phyloP scores from a whole-genome alignment of 805 yeast genomes.

The Starmerella floricola region DNA sequence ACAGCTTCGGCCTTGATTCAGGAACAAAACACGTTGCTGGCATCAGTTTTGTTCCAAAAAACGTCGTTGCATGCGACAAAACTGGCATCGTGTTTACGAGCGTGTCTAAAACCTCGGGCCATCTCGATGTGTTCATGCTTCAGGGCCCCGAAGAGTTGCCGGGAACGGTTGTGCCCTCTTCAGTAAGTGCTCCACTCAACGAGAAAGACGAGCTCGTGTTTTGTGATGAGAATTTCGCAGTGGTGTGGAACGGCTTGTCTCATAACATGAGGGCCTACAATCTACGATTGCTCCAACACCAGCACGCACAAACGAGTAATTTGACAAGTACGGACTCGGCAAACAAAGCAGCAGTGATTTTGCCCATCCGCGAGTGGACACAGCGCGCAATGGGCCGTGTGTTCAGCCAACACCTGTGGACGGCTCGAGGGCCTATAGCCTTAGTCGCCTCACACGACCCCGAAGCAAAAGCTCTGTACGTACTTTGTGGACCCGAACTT shows the following conservation, averaged over 20 bases:
- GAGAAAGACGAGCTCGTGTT: slow-evolving; percentile 8
- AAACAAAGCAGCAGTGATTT: slow-evolving; percentile 9
- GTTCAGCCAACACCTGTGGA: slow-evolving; percentile 9
- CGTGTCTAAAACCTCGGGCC: neutral
- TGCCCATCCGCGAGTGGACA: slow-evolving; percentile 13
- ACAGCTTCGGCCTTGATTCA: slow-evolving; percentile 7
- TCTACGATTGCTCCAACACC: slow-evolving; percentile 1
- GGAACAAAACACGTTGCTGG: slow-evolving; percentile 12
- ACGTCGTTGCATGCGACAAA: slow-evolving; percentile 4
- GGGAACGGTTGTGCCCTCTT: slow-evolving; percentile 11
- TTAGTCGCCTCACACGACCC: slow-evolving; percentile 12
- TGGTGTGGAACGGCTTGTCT: slow-evolving; percentile 3
- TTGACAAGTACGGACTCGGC: neutral
- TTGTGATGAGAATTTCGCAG: slow-evolving; percentile 5
- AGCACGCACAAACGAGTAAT: neutral
- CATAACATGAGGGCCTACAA: slow-evolving; percentile 2
- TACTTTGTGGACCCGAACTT: slow-evolving; percentile 8
- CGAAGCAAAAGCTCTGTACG: neutral
- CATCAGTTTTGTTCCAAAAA: slow-evolving; percentile 5
- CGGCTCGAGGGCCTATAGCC: neutral
- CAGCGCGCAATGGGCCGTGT: slow-evolving; percentile 8
- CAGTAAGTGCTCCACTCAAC: slow-evolving; percentile 10
- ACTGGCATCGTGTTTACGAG: slow-evolving; percentile 13
- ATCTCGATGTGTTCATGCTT: slow-evolving; percentile 3
- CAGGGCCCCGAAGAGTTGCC: slow-evolving; percentile 14